These are phyloP conservation scores for Thermoascus crustaceus DNA, from an alignment of 2,329 filamentous ascomycete genomes.

Conservation along the genomic window DNA sequence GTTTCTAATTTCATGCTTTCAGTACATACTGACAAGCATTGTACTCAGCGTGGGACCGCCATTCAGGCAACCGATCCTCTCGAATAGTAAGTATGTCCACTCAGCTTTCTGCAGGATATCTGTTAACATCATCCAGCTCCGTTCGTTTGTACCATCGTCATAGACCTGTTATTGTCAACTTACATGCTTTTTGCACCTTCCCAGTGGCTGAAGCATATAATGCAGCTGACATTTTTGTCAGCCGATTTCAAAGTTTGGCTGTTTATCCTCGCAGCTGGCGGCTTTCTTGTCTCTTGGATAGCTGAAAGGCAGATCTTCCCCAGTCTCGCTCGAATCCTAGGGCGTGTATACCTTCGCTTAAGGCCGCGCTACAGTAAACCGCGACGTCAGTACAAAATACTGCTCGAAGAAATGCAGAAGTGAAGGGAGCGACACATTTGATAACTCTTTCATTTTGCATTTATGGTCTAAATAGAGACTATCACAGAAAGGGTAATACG, in stretches of 20 bases:
- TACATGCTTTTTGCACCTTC: slow-evolving; percentile 78
- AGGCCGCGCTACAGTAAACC: slow-evolving; percentile 57
- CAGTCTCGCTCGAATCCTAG: slow-evolving; percentile 58
- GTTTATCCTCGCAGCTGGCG: slow-evolving; percentile 59
- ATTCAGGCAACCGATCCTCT: slow-evolving; percentile 69
- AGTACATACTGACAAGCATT: slow-evolving; percentile 86
- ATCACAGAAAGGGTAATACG: no score
- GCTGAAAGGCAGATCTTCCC: slow-evolving; percentile 67
- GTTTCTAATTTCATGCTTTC: slow-evolving; percentile 85
- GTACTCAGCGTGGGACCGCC: slow-evolving; percentile 86
- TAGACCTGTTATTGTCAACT: slow-evolving; percentile 57
- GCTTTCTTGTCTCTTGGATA: slow-evolving; percentile 61
- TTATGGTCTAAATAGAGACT: neutral
- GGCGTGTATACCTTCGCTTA: slow-evolving; percentile 51
- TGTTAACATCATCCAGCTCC: slow-evolving; percentile 52
- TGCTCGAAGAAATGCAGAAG: slow-evolving; percentile 57
- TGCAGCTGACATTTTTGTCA: slow-evolving; percentile 78
- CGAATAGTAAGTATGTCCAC: slow-evolving; percentile 58
- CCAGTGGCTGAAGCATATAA: slow-evolving; percentile 59
- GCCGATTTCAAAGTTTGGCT: slow-evolving; percentile 65
- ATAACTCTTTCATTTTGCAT: neutral
- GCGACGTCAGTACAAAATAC: slow-evolving; percentile 80
- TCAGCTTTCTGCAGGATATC: slow-evolving; percentile 5
- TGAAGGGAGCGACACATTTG: slow-evolving; percentile 11
- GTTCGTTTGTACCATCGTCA: slow-evolving; percentile 68